Conservation (phyloP, 2,329 filamentous ascomycete genomes). For the Parastagonospora nodorum region DNA sequence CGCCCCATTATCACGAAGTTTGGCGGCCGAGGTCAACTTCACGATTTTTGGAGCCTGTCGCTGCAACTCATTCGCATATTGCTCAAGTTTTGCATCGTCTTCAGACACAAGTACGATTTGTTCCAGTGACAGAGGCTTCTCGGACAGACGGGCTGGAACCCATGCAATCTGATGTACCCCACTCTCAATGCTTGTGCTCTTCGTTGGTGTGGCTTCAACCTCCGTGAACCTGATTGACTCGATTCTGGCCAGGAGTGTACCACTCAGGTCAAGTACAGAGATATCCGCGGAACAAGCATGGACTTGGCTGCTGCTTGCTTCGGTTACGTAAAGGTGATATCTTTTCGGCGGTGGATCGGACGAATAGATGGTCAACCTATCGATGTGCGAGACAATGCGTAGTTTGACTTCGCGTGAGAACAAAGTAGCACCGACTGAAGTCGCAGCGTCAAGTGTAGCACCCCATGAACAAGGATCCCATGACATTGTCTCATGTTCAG, state of each 20-base stretch:
- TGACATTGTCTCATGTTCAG: background rate
- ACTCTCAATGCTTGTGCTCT: slow-evolving; percentile 29
- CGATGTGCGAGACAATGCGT: slow-evolving; percentile 44
- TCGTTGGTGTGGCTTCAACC: slow-evolving; percentile 31
- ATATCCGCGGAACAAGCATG: too few species aligned
- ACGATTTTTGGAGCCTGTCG: too few species aligned
- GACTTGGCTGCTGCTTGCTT: too few species aligned
- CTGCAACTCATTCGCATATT: slow-evolving; percentile 4
- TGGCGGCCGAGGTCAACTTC: too few species aligned
- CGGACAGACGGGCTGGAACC: slow-evolving; percentile 41
- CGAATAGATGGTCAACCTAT: slow-evolving; percentile 26
- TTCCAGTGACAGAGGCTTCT: slow-evolving; percentile 31
- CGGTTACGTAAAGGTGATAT: too few species aligned
- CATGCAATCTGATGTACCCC: slow-evolving; percentile 48
- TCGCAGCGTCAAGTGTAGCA: slow-evolving; percentile 49
- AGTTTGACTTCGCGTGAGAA: slow-evolving; percentile 45
- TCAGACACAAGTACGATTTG: slow-evolving; percentile 26
- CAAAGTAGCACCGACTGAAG: slow-evolving; percentile 49
- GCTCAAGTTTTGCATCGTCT: slow-evolving; percentile 2
- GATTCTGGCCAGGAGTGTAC: slow-evolving; percentile 26
- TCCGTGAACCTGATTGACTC: slow-evolving; percentile 19
- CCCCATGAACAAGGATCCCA: slow-evolving; percentile 46
- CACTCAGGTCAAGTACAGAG: too few species aligned
- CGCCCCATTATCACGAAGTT: too few species aligned
- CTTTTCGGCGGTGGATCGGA: slow-evolving; percentile 31